Evolutionary conservation across 2,329 filamentous ascomycete genomes (phyloP).

Genomic region (Aspergillus fumigatiaffinis): DNA sequence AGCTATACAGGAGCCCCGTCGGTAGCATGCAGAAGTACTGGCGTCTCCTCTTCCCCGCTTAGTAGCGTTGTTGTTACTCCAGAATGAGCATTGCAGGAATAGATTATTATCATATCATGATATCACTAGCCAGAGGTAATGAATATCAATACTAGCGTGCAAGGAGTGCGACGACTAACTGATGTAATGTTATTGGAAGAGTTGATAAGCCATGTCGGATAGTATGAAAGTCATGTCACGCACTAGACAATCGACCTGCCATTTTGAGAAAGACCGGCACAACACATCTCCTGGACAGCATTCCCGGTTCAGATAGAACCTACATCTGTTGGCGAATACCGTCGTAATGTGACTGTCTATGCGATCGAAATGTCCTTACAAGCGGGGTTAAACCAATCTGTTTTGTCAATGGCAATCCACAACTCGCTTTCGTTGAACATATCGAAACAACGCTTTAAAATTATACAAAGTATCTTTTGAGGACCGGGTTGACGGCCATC

Average conservation of each 20-base stretch:
- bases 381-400: not conserved
- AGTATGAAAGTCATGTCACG: not conserved
- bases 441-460: not conserved
- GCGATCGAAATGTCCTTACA: not conserved
- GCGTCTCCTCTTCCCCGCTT: not conserved
- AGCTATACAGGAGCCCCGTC: not conserved
- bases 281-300: not conserved
- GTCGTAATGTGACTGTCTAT: not conserved
- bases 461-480: not conserved
- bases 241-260: not conserved
- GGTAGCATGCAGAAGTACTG: not conserved
- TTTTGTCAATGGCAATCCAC: not conserved
- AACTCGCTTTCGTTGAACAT: not conserved
- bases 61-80: not conserved
- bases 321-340: not conserved
- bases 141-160: not conserved
- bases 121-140: not conserved
- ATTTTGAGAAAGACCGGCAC: not conserved
- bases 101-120: not conserved
- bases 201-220: not conserved
- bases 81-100: not conserved
- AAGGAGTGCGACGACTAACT: not conserved
- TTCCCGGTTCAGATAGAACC: not conserved
- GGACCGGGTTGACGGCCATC: not conserved
- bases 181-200: not conserved